phyloP scores from a whole-genome alignment of 2,329 filamentous ascomycete genomes.

The Talaromyces atroroseus region DNA sequence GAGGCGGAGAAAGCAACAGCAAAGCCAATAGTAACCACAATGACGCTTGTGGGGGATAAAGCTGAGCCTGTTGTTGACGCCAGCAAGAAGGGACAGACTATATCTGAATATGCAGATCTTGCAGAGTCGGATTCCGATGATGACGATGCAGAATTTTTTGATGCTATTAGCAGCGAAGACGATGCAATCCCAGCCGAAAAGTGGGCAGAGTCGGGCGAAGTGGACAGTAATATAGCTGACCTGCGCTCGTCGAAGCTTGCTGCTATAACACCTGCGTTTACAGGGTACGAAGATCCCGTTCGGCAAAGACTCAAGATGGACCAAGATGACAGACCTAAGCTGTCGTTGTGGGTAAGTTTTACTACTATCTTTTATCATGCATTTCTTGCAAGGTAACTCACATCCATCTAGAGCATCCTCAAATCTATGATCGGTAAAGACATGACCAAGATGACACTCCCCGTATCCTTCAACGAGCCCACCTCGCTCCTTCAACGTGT shows the following conservation, averaged over 20 bases:
- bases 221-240: conserved; percentile 34
- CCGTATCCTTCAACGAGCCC: conserved; percentile 97
- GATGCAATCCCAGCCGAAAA: conserved; percentile 57
- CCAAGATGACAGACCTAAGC: conserved; percentile 84
- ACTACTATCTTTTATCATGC: too few species aligned
- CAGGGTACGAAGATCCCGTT: conserved; percentile 85
- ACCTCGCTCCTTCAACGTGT: conserved; percentile 92
- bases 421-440: conserved; percentile 99
- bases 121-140: conserved; percentile 73
- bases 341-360: conserved; percentile 87
- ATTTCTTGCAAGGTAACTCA: background rate
- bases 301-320: conserved; percentile 79
- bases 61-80: background rate
- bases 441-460: conserved; percentile 99
- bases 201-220: conserved; percentile 44
- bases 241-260: conserved; percentile 46
- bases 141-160: conserved; percentile 93
- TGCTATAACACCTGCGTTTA: conserved; percentile 73
- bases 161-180: conserved; percentile 89
- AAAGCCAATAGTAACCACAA: background rate
- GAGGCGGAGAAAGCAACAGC: conserved; percentile 2
- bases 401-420: conserved; percentile 65
- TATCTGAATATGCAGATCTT: conserved; percentile 66
- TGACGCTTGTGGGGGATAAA: background rate
- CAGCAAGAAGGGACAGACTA: conserved; percentile 52